Evolutionary conservation across 2,329 filamentous ascomycete genomes (phyloP).

Genomic region (Claviceps sp.): DNA sequence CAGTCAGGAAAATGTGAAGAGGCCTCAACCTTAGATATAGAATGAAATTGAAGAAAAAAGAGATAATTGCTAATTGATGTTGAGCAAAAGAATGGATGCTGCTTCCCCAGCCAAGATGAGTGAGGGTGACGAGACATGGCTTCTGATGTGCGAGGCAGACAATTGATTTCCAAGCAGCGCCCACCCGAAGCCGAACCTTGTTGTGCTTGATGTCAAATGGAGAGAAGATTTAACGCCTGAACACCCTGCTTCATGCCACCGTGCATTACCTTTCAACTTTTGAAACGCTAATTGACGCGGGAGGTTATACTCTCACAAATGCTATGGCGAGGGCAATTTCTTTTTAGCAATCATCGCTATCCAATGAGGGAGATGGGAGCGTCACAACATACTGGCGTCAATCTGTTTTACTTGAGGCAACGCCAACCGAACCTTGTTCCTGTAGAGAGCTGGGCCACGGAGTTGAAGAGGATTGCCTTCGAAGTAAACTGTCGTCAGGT

Average conservation of each 20-base stretch:
- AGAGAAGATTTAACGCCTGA: background rate
- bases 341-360: background rate
- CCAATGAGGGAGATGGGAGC: background rate
- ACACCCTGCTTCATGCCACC: background rate
- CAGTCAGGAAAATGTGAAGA: background rate
- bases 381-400: constrained; percentile 75
- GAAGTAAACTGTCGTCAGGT: constrained; percentile 84
- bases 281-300: background rate
- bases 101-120: background rate
- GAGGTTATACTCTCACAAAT: constrained; percentile 4
- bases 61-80: background rate
- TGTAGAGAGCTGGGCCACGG: constrained; percentile 66
- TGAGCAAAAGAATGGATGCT: background rate
- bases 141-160: background rate
- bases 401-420: constrained; percentile 85
- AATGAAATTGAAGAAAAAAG: too few species aligned
- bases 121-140: background rate
- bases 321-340: constrained; percentile 1
- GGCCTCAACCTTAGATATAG: too few species aligned
- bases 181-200: background rate
- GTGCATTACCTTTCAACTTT: background rate
- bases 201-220: background rate
- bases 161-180: background rate
- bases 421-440: constrained; percentile 83
- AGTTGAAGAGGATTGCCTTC: constrained; percentile 87